These are phyloP conservation scores for Apophysomyces variabilis DNA, from an alignment of 371 early-diverging fungal species.

Conservation along the genomic window DNA sequence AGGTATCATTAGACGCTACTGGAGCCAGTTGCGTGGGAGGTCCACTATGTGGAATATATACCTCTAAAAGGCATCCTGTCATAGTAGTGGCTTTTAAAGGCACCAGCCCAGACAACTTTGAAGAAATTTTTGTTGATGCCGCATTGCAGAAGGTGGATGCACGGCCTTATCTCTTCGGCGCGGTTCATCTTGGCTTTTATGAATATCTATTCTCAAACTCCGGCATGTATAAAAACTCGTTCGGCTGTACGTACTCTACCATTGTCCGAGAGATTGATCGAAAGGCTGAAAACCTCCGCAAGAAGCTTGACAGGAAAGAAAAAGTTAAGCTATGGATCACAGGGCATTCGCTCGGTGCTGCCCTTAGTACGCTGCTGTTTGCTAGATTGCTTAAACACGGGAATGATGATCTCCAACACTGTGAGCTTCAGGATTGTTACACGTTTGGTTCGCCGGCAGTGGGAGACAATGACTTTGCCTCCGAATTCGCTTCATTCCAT, in stretches of 20 bases:
- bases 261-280: constrained; percentile 27
- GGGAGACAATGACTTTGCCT: constrained; percentile 43
- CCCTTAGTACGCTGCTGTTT: constrained; percentile 40
- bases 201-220: constrained; percentile 26
- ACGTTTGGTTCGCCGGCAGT: constrained; percentile 43
- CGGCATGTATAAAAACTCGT: constrained; percentile 15
- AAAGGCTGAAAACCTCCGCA: constrained; percentile 35
- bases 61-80: constrained; percentile 39
- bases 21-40: constrained; percentile 29
- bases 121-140: constrained; percentile 38
- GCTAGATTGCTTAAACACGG: constrained; percentile 41
- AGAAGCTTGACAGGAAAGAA: constrained; percentile 19
- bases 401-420: constrained; percentile 13
- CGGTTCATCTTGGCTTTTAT: constrained; percentile 38
- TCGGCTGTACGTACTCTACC: constrained; percentile 38
- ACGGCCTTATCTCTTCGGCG: constrained; percentile 29
- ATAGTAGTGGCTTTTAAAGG: constrained; percentile 49
- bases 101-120: constrained; percentile 28
- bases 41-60: constrained; percentile 42
- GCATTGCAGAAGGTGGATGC: constrained; percentile 34
- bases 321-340: constrained; percentile 51
- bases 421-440: constrained; percentile 37
- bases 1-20: constrained; percentile 23
- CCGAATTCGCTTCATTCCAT: constrained; percentile 26
- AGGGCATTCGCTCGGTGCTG: constrained; percentile 52